phyloP scores from a whole-genome alignment of 345 rosid genomes.

The Abelmoschus esculentus region DNA sequence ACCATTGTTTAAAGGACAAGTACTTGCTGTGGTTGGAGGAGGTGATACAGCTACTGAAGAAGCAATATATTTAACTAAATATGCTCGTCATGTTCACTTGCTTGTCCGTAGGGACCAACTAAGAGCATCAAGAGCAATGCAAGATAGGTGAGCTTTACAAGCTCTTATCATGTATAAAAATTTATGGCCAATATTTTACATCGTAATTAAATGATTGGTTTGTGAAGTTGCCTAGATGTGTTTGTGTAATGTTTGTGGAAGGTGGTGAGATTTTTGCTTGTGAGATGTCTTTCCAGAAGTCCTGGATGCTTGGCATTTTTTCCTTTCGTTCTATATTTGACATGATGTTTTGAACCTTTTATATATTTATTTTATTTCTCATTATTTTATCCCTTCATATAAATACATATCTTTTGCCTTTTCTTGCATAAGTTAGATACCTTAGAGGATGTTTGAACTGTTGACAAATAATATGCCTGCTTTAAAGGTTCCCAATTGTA shows the following conservation, averaged over 20 bases:
- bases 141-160: constrained; percentile 70
- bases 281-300: neutral
- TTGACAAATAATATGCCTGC: too few species aligned
- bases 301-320: neutral
- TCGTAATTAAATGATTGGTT: neutral
- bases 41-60: constrained; percentile 99
- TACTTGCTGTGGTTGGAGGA: constrained; percentile 95
- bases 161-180: neutral
- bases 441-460: too few species aligned
- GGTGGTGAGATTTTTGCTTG: neutral
- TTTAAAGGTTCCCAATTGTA: too few species aligned
- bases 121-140: constrained; percentile 97
- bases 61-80: constrained; percentile 88
- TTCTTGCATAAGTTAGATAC: too few species aligned
- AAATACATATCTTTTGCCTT: too few species aligned
- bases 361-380: too few species aligned
- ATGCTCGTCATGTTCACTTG: constrained; percentile 95
- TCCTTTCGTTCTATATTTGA: too few species aligned
- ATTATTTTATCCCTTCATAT: too few species aligned
- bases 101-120: constrained; percentile 82
- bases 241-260: neutral
- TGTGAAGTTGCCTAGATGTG: neutral
- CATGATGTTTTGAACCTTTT: too few species aligned
- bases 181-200: neutral
- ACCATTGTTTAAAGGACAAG: constrained; percentile 89